These are phyloP conservation scores for Fusarium ramigenum DNA, from an alignment of 2,329 filamentous ascomycete species.

Conservation along the genomic window DNA sequence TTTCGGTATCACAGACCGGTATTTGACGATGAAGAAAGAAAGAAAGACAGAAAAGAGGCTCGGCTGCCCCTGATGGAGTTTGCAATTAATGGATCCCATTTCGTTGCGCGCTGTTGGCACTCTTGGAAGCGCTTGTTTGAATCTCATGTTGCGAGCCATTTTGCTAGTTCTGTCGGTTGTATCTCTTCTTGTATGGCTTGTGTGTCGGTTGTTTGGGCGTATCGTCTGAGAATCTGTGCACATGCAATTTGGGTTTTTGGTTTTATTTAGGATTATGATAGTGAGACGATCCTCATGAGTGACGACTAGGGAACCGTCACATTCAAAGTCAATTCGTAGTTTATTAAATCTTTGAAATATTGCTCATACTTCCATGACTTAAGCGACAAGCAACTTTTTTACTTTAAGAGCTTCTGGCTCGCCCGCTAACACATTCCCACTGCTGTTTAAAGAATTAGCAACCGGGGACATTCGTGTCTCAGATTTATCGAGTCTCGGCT, in stretches of 20 bases:
- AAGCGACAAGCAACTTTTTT: not conserved
- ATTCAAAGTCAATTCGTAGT: slow-evolving; percentile 44
- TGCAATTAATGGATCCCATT: slow-evolving; percentile 21
- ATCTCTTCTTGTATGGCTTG: slow-evolving; percentile 19
- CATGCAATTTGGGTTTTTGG: slow-evolving; percentile 21
- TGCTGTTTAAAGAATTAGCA: not conserved
- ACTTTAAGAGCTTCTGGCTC: not conserved
- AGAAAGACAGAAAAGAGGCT: slow-evolving; percentile 23
- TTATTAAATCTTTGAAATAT: slow-evolving; percentile 6
- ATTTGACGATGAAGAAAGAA: slow-evolving; percentile 34
- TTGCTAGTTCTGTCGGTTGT: slow-evolving; percentile 5
- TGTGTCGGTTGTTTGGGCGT: slow-evolving; percentile 2
- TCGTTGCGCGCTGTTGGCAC: slow-evolving; percentile 16
- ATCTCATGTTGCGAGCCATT: slow-evolving; percentile 23
- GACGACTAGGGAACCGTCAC: slow-evolving; percentile 43
- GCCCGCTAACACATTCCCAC: not conserved
- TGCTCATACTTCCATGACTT: not conserved
- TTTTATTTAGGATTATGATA: slow-evolving; percentile 48
- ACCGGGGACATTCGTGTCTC: slow-evolving; percentile 9
- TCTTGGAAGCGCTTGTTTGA: slow-evolving; percentile 11
- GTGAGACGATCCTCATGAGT: slow-evolving; percentile 47
- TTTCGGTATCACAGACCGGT: slow-evolving; percentile 35
- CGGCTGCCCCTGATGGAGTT: slow-evolving; percentile 24
- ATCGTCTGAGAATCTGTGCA: slow-evolving; percentile 3
- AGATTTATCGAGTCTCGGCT: slow-evolving; percentile 17